Conservation (phyloP, 331 rosid genomes). For the Pyracantha coccinea region DNA sequence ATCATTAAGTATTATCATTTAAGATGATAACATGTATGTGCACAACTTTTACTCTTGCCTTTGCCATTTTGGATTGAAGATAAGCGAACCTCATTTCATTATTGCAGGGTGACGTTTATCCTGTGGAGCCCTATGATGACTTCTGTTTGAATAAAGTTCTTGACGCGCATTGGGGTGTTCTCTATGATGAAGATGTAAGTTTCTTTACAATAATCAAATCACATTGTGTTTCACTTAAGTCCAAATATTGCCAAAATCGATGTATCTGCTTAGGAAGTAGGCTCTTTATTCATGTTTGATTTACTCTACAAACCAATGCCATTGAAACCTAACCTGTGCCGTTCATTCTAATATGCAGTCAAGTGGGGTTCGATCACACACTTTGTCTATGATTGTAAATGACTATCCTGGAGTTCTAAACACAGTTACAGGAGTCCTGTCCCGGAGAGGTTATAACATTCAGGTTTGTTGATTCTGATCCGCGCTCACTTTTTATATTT, state of each 20-base stretch:
- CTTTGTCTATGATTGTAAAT: slow-evolving; percentile 84
- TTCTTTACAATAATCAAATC: not conserved
- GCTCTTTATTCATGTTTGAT: not conserved
- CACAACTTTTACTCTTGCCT: not conserved
- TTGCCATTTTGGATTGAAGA: not conserved
- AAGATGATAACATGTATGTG: not conserved
- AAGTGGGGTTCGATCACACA: slow-evolving; percentile 79
- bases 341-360: slow-evolving; percentile 38
- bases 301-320: not conserved
- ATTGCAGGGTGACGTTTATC: slow-evolving; percentile 57
- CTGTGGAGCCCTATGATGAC: slow-evolving; percentile 42
- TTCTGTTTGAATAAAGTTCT: slow-evolving; percentile 31
- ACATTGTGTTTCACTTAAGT: not conserved
- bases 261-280: not conserved
- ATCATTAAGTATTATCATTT: not conserved
- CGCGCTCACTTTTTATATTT: not conserved
- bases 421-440: slow-evolving; percentile 83
- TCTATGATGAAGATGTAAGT: slow-evolving; percentile 50
- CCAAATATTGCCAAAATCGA: not conserved
- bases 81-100: not conserved
- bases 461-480: slow-evolving; percentile 32
- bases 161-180: slow-evolving; percentile 62
- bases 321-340: not conserved
- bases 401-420: slow-evolving; percentile 91
- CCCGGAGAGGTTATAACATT: slow-evolving; percentile 93